These are phyloP conservation scores for Morella rubra DNA, from an alignment of 306 rosid genomes.

Conservation along the genomic window DNA sequence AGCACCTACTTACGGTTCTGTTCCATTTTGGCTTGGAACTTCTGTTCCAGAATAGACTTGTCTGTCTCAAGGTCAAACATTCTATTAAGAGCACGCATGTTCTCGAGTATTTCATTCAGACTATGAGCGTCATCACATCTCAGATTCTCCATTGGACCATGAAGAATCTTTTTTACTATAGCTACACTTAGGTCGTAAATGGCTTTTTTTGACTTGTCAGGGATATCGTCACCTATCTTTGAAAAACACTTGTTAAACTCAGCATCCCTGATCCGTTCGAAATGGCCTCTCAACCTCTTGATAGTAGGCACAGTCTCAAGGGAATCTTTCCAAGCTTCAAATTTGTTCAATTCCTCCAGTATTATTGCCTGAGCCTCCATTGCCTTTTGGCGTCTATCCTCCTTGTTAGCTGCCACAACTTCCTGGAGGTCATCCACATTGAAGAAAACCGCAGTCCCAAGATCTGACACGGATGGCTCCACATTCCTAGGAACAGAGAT, in stretches of 20 bases:
- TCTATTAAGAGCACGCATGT: conserved; percentile 83
- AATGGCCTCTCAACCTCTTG: conserved; percentile 78
- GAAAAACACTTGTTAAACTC: conserved; percentile 85
- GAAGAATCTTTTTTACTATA: conserved; percentile 75
- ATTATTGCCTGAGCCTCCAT: conserved; percentile 63
- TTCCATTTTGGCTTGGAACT: conserved; percentile 68
- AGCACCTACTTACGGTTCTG: conserved; percentile 38
- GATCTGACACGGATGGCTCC: conserved; percentile 59
- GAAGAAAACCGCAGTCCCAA: conserved; percentile 53
- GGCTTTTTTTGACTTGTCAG: conserved; percentile 68
- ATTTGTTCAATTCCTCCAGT: conserved; percentile 60
- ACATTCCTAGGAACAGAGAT: conserved; percentile 92
- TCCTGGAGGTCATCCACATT: conserved; percentile 92
- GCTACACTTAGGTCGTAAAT: conserved; percentile 75
- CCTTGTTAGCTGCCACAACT: conserved; percentile 90
- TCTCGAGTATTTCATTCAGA: conserved; percentile 65
- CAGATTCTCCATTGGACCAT: conserved; percentile 88
- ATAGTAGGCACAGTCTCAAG: conserved; percentile 89
- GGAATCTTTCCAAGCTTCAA: conserved; percentile 84
- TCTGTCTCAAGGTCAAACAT: conserved; percentile 91
- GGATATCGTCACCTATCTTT: conserved; percentile 60
- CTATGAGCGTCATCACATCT: conserved; percentile 63
- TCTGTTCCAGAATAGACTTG: conserved; percentile 62
- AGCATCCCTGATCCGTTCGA: conserved; percentile 70
- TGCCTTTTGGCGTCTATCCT: conserved; percentile 70